Conservation (phyloP, 139 green algal genomes). For the Coelastrella sp. region DNA sequence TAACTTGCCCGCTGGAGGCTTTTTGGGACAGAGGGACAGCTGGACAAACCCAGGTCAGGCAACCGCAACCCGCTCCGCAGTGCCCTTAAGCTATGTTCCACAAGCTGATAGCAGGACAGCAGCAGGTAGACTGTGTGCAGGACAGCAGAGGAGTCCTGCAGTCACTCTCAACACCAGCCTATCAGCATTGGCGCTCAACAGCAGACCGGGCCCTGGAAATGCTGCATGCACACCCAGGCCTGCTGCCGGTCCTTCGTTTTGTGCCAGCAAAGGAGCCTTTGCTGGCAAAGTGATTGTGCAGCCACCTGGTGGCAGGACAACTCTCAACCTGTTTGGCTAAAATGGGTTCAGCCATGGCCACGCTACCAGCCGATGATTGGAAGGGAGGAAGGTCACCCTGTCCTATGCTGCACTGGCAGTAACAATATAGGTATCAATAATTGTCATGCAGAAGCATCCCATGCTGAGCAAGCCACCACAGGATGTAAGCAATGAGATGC, state of each 20-base stretch:
- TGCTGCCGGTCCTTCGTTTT: background rate
- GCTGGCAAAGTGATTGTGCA: slow-evolving; percentile 20
- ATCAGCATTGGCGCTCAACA: background rate
- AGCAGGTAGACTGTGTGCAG: background rate
- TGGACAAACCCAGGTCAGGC: too few species aligned
- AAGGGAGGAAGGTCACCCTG: background rate
- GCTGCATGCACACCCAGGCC: background rate
- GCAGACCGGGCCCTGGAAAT: background rate
- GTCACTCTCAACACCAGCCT: background rate
- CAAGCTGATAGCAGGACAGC: background rate
- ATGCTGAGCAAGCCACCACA: background rate
- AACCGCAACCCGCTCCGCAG: too few species aligned
- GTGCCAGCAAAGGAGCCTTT: slow-evolving; percentile 17
- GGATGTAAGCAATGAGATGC: background rate
- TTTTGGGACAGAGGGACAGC: too few species aligned
- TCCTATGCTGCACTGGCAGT: background rate
- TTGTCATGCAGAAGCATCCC: background rate
- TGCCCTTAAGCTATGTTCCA: background rate
- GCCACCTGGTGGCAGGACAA: slow-evolving; percentile 3
- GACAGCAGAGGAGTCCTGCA: background rate
- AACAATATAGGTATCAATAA: too few species aligned
- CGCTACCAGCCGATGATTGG: background rate
- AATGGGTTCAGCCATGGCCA: too few species aligned
- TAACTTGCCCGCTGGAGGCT: too few species aligned
- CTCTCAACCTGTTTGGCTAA: background rate